Evolutionary conservation across 192 early-diverging fungal species (phyloP).

Genomic region (Coemansia sp.): DNA sequence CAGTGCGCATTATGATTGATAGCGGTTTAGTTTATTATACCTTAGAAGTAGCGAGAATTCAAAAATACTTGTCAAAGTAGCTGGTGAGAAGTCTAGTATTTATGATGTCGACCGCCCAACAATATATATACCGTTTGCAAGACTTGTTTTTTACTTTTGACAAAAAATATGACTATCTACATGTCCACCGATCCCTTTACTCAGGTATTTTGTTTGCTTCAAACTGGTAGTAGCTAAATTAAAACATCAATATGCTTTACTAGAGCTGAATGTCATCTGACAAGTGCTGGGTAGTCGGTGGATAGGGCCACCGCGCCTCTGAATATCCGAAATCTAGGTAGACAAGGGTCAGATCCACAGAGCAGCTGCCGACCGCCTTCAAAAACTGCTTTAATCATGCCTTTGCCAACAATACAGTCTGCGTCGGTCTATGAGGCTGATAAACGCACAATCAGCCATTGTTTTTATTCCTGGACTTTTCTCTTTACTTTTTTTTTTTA

Average conservation of each 20-base stretch:
- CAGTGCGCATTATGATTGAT: conserved; percentile 20
- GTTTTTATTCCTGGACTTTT: background rate
- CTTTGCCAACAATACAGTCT: background rate
- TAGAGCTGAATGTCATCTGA: background rate
- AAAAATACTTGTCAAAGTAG: too few species aligned
- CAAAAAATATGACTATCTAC: too few species aligned
- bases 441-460: background rate
- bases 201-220: too few species aligned
- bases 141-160: background rate
- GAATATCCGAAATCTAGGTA: background rate
- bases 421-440: background rate
- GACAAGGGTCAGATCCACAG: too few species aligned
- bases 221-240: too few species aligned
- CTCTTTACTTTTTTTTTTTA: background rate
- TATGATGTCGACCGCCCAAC: background rate
- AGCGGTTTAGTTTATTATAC: background rate
- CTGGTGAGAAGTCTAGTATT: too few species aligned
- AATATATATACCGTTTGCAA: background rate
- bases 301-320: background rate
- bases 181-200: too few species aligned
- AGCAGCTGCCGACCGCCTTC: too few species aligned
- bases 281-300: background rate
- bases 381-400: too few species aligned
- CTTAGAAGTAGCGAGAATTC: too few species aligned
- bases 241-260: too few species aligned